A percentile compares a stretch with the other conserved stretches of the same genome.
These are phyloP conservation scores for Trichoderma hamatum DNA, from an alignment of 2,329 filamentous ascomycete genomes.

Conservation along the genomic window DNA sequence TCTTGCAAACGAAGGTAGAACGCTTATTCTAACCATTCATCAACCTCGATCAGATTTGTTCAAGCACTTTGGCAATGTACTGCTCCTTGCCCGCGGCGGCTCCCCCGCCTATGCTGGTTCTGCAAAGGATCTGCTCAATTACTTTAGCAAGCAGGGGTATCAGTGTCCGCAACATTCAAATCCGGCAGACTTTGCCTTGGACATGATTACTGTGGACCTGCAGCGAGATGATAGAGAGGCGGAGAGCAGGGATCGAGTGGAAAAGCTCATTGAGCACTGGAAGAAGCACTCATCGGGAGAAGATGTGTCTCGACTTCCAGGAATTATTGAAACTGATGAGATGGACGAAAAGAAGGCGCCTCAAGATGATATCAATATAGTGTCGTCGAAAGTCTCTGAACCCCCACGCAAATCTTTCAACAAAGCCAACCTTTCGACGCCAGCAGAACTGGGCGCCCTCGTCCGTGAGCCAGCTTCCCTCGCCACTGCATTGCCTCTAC, in stretches of 20 bases:
- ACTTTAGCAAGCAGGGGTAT: conserved; percentile 64
- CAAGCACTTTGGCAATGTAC: conserved; percentile 68
- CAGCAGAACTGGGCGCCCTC: conserved; percentile 72
- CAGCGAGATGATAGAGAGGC: conserved; percentile 66
- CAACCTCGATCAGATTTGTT: conserved; percentile 76
- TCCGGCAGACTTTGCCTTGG: conserved; percentile 76
- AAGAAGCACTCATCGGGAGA: conserved; percentile 21
- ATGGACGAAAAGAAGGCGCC: conserved; percentile 28
- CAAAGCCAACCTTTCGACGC: conserved; percentile 59
- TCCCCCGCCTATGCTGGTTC: conserved; percentile 68
- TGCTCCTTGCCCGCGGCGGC: conserved; percentile 72
- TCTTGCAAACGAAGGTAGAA: conserved; percentile 72
- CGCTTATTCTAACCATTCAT: conserved; percentile 76
- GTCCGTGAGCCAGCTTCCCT: conserved; percentile 66
- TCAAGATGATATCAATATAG: not conserved
- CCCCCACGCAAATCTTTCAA: conserved; percentile 46
- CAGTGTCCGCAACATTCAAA: conserved; percentile 71
- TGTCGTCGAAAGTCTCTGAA: not conserved
- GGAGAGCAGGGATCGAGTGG: conserved; percentile 64
- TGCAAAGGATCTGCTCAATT: conserved; percentile 64
- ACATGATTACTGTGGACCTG: conserved; percentile 75
- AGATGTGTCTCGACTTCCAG: conserved; percentile 31
- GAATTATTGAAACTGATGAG: conserved; percentile 39
- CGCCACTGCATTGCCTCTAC: conserved; percentile 63
- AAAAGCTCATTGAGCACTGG: conserved; percentile 64